Evolutionary conservation across 2,329 filamentous ascomycete genomes (phyloP).

Genomic region (Westerdykella ornata): DNA sequence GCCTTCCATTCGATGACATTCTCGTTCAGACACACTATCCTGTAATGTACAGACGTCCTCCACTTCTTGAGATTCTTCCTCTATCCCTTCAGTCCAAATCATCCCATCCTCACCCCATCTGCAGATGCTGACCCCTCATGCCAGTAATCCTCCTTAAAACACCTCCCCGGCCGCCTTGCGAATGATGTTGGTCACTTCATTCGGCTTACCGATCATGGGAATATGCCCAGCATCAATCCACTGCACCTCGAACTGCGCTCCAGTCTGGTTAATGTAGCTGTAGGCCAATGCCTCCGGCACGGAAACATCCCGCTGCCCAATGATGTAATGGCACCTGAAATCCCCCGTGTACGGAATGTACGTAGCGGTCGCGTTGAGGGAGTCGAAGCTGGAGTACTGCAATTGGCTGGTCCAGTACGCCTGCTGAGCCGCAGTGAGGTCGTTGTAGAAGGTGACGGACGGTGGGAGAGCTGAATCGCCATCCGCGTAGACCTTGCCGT

Average conservation of each 20-base stretch:
- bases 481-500: constrained; percentile 11
- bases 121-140: no score
- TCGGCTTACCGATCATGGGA: constrained; percentile 20
- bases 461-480: constrained; percentile 12
- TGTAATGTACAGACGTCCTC: no score
- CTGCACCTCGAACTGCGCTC: constrained; percentile 13
- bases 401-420: constrained; percentile 11
- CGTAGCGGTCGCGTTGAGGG: constrained; percentile 15
- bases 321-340: constrained; percentile 18
- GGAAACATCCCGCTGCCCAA: constrained; percentile 15
- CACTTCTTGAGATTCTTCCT: no score
- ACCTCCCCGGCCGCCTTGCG: constrained; percentile 4
- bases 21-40: no score
- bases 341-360: constrained; percentile 23
- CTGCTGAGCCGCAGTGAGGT: constrained; percentile 7
- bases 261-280: constrained; percentile 14
- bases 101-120: no score
- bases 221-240: constrained; percentile 16
- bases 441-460: constrained; percentile 18
- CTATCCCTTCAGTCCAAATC: no score
- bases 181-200: constrained; percentile 13
- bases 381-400: constrained; percentile 13
- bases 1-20: no score
- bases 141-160: no score
- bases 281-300: constrained; percentile 12